These are phyloP conservation scores for Penicillium canescens DNA, from an alignment of 495 filamentous ascomycete species.

Conservation along the genomic window DNA sequence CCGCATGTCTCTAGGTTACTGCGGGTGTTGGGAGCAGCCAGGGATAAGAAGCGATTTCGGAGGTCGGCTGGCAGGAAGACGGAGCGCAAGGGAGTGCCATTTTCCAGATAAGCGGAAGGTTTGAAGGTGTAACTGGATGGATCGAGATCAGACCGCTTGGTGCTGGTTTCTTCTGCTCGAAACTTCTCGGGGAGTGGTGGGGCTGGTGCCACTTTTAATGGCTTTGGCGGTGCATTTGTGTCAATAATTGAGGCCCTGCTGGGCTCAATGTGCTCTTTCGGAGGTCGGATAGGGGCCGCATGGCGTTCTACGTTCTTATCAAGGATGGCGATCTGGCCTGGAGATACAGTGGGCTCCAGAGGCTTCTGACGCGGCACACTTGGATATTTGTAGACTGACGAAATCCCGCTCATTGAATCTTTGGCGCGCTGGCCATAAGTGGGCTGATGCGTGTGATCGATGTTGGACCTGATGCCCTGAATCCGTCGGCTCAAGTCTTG, in stretches of 20 bases:
- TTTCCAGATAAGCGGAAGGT: conserved; percentile 84
- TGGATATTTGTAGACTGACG: conserved; percentile 52
- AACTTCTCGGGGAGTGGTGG: conserved; percentile 37
- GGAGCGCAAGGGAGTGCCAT: conserved; percentile 79
- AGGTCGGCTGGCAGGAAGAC: conserved; percentile 81
- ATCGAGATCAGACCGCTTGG: conserved; percentile 36
- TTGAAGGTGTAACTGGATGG: conserved; percentile 73
- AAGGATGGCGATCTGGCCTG: conserved; percentile 21
- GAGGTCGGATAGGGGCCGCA: conserved; percentile 48
- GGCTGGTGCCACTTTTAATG: conserved; percentile 28
- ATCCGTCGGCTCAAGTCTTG: conserved; percentile 48
- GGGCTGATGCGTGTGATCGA: conserved; percentile 26
- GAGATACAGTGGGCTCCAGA: conserved; percentile 21
- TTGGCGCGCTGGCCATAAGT: conserved; percentile 4
- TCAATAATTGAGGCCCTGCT: conserved; percentile 21
- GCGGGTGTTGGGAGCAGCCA: conserved; percentile 73
- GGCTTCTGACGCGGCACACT: conserved; percentile 49
- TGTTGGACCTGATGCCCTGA: conserved; percentile 41
- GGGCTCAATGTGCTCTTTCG: conserved; percentile 40
- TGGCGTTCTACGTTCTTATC: conserved; percentile 31
- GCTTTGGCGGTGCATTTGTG: conserved; percentile 22
- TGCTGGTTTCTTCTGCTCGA: conserved; percentile 27
- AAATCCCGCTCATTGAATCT: conserved; percentile 12
- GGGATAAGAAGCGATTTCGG: conserved; percentile 66
- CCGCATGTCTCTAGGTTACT: conserved; percentile 91